These are phyloP conservation scores for Phaseolus lunatus DNA, from an alignment of 306 rosid species.

Conservation along the genomic window DNA sequence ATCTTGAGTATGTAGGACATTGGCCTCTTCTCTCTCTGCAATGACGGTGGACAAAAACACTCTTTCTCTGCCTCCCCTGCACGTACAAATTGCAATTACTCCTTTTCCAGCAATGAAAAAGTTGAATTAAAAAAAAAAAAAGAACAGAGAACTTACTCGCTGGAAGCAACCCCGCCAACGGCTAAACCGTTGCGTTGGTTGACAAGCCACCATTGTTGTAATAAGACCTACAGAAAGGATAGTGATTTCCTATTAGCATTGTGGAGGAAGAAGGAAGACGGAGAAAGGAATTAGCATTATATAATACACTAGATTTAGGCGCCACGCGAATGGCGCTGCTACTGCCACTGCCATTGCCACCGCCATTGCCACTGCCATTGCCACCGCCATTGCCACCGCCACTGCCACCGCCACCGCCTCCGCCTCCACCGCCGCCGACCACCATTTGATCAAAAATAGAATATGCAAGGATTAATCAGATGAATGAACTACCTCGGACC, in stretches of 20 bases:
- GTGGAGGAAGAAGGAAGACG: neutral
- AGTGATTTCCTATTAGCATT: neutral
- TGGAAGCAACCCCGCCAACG: conserved; percentile 49
- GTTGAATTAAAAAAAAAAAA: neutral
- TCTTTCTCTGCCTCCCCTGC: conserved; percentile 46
- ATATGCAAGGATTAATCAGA: neutral
- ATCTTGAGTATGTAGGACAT: conserved; percentile 50
- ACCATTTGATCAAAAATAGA: neutral
- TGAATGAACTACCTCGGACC: conserved; percentile 17
- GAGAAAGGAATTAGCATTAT: neutral
- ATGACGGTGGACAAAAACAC: conserved; percentile 42
- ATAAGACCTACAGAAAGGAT: conserved; percentile 37
- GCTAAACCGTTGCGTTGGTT: conserved; percentile 52
- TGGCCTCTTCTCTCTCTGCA: conserved; percentile 49
- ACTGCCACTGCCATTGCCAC: too few relatives aligned
- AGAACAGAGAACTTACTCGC: conserved; percentile 22
- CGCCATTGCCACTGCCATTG: too few relatives aligned
- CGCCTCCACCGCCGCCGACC: too few relatives aligned
- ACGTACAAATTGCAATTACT: neutral
- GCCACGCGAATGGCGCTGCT: neutral
- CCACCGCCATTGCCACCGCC: too few relatives aligned
- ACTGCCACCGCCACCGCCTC: too few relatives aligned
- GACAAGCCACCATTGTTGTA: conserved; percentile 57
- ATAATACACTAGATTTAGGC: neutral
- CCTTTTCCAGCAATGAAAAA: neutral